Percentiles rank a stretch among this genome's conserved stretches.
Conservation (phyloP, 306 rosid genomes). For the Alnus rubra region DNA sequence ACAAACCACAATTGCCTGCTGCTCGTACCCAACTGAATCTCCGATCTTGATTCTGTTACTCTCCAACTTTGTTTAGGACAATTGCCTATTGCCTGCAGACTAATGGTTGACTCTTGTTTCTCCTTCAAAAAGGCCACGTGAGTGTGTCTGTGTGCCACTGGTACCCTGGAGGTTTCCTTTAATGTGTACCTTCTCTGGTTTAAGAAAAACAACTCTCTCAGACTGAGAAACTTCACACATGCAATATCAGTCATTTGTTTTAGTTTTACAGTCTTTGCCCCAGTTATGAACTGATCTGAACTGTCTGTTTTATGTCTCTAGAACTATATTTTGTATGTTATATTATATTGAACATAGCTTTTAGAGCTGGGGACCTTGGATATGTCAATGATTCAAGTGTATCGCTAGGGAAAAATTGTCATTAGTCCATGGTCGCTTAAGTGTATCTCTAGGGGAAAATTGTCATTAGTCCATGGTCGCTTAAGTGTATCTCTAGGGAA, state of each 20-base stretch:
- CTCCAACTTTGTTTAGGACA: neutral
- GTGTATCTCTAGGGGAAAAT: too few species aligned
- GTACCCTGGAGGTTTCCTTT: neutral
- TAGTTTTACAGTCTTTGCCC: neutral
- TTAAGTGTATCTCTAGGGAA: neutral
- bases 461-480: too few species aligned
- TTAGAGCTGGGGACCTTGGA: neutral
- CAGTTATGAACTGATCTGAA: neutral
- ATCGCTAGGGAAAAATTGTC: too few species aligned
- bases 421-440: too few species aligned
- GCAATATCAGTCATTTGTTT: neutral
- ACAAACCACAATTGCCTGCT: neutral
- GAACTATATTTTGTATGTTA: neutral
- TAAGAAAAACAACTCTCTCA: constrained; percentile 1
- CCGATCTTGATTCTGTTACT: neutral
- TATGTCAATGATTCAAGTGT: neutral
- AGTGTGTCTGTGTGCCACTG: neutral
- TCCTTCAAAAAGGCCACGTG: neutral
- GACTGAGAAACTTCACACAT: neutral
- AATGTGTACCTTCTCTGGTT: neutral
- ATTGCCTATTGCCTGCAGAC: neutral
- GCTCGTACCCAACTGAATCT: neutral
- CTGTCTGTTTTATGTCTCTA: neutral
- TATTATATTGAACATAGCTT: neutral
- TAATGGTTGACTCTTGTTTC: constrained; percentile 1